phyloP scores from a whole-genome alignment of 495 filamentous ascomycete genomes.

The Terfezia boudieri region DNA sequence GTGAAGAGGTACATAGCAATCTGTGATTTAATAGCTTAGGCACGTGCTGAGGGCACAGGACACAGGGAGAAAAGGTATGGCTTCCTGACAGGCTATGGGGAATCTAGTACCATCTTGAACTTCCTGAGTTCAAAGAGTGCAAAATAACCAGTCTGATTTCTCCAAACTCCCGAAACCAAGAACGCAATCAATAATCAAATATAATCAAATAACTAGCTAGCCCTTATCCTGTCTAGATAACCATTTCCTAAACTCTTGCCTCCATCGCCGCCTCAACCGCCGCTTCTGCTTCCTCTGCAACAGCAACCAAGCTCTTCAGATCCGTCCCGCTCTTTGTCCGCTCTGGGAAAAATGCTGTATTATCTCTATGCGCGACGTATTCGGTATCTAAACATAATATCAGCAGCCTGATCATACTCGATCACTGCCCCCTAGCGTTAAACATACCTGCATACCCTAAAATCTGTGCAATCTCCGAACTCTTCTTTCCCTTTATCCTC shows the following conservation, averaged over 20 bases:
- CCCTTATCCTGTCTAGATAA: no score
- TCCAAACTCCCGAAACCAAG: no score
- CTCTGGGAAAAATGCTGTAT: slow-evolving; percentile 49
- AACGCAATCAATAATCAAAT: no score
- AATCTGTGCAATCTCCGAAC: slow-evolving; percentile 50
- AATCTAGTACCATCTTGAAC: no score
- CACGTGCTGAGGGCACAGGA: no score
- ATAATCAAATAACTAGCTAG: no score
- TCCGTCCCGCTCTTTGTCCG: slow-evolving; percentile 13
- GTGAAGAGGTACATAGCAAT: no score
- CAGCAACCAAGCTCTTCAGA: background rate
- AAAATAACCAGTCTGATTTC: no score
- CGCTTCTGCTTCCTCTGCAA: background rate
- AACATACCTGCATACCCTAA: slow-evolving; percentile 48
- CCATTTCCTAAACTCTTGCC: background rate
- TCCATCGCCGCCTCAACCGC: background rate
- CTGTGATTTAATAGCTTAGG: no score
- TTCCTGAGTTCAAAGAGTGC: no score
- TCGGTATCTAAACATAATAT: slow-evolving; percentile 39
- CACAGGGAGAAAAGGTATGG: no score
- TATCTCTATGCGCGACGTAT: slow-evolving; percentile 78
- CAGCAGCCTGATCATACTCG: background rate
- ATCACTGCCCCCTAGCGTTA: background rate
- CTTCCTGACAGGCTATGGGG: no score
- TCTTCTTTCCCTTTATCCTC: slow-evolving; percentile 64